Conservation (phyloP, 129 eudicot species). For the Chrysanthemum makinoi region DNA sequence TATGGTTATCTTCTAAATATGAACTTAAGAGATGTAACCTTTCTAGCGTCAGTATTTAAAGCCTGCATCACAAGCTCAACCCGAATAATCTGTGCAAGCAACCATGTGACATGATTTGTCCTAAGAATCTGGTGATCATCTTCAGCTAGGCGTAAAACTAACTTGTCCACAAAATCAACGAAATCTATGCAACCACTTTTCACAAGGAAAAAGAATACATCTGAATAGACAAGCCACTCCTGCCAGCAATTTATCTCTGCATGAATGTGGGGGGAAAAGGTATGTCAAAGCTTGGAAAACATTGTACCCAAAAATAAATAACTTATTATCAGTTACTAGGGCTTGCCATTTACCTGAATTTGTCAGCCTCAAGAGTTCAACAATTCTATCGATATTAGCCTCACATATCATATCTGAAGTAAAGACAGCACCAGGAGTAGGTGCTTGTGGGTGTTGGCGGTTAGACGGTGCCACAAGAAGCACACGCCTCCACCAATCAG, state of each 20-base stretch:
- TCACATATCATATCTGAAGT: slow-evolving; percentile 94
- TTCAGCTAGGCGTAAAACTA: slow-evolving; percentile 79
- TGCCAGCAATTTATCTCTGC: slow-evolving; percentile 96
- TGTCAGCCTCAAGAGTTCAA: slow-evolving; percentile 80
- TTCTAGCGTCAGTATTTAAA: slow-evolving; percentile 78
- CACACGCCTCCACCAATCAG: slow-evolving; percentile 98
- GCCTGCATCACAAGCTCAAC: slow-evolving; percentile 96
- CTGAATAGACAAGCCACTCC: slow-evolving; percentile 92
- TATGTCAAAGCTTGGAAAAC: slow-evolving; percentile 10
- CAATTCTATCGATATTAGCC: slow-evolving; percentile 89
- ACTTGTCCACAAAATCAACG: slow-evolving; percentile 95
- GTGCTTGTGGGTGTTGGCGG: slow-evolving; percentile 58
- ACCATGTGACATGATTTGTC: slow-evolving; percentile 97
- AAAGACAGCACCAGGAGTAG: slow-evolving; percentile 91
- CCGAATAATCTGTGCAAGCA: slow-evolving; percentile 88
- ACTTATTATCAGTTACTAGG: not conserved
- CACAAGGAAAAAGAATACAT: slow-evolving; percentile 80
- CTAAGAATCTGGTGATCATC: slow-evolving; percentile 83
- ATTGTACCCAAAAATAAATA: not conserved
- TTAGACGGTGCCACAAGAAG: slow-evolving; percentile 89
- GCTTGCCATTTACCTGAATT: slow-evolving; percentile 60
- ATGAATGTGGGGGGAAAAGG: slow-evolving; percentile 5
- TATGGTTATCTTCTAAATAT: not conserved
- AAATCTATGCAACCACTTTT: slow-evolving; percentile 97
- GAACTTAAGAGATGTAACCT: slow-evolving; percentile 46